A percentile compares a stretch with the other conserved stretches of the same genome.
Conservation (phyloP, 2,329 filamentous ascomycete genomes). For the Ceratocystis colombiana region DNA sequence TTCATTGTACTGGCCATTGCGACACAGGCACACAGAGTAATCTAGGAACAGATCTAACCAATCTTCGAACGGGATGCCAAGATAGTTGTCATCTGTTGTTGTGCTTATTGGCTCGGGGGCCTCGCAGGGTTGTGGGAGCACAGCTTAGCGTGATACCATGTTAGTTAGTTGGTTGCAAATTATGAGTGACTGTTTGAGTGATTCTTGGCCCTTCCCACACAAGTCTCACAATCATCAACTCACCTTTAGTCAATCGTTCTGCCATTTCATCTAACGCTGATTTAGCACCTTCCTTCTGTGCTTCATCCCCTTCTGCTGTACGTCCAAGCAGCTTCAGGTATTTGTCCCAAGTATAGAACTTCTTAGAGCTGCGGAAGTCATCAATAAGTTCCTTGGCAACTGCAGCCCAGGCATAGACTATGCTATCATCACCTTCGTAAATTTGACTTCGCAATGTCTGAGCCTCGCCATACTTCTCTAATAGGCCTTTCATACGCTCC, state of each 20-base stretch:
- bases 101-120: constrained; percentile 1
- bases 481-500: constrained; percentile 35
- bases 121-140: constrained; percentile 26
- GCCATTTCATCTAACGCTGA: constrained; percentile 46
- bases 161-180: not conserved
- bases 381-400: constrained; percentile 51
- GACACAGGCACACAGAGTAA: constrained; percentile 68
- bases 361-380: constrained; percentile 53
- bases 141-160: constrained; percentile 14
- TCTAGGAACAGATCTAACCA: constrained; percentile 90
- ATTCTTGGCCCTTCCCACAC: no score
- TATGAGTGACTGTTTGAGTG: not conserved
- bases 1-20: constrained; percentile 54
- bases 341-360: constrained; percentile 58
- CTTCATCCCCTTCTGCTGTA: constrained; percentile 27
- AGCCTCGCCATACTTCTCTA: constrained; percentile 38
- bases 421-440: constrained; percentile 36
- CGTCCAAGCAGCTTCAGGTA: constrained; percentile 49
- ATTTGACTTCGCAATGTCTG: constrained; percentile 37
- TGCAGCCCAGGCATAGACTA: constrained; percentile 46
- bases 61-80: constrained; percentile 67
- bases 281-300: constrained; percentile 30
- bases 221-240: constrained; percentile 29
- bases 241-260: constrained; percentile 46
- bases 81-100: constrained; percentile 42